Evolutionary conservation across 2,329 filamentous ascomycete genomes (phyloP).

Genomic region (Shiraia sp.): DNA sequence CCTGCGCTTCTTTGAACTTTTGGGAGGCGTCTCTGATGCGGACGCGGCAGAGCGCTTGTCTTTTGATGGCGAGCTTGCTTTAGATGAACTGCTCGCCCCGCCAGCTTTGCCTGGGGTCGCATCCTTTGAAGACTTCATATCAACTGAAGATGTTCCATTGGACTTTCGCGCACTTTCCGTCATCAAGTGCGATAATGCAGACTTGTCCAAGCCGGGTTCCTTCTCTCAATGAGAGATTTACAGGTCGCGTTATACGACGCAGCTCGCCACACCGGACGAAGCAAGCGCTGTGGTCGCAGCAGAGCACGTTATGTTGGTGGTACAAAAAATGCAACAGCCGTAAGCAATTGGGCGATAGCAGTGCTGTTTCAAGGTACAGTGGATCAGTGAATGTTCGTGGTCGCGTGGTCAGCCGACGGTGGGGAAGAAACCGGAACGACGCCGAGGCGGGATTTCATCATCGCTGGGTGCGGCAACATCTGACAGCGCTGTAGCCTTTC

Average conservation of each 20-base stretch:
- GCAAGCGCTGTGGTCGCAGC: slow-evolving; percentile 19
- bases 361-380: slow-evolving; percentile 27
- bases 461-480: slow-evolving; percentile 9
- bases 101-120: slow-evolving; percentile 32
- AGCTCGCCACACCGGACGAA: slow-evolving; percentile 24
- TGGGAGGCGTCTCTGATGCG: slow-evolving; percentile 35
- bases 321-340: slow-evolving; percentile 21
- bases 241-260: slow-evolving; percentile 31
- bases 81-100: slow-evolving; percentile 28
- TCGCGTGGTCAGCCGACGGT: slow-evolving; percentile 31
- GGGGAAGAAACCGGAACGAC: slow-evolving; percentile 25
- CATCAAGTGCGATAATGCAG: slow-evolving; percentile 42
- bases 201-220: slow-evolving; percentile 33
- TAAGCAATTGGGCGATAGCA: slow-evolving; percentile 19
- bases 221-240: slow-evolving; percentile 30
- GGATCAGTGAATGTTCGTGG: slow-evolving; percentile 30
- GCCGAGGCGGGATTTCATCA: slow-evolving; percentile 23
- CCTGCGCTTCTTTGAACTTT: slow-evolving; percentile 53
- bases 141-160: slow-evolving; percentile 43
- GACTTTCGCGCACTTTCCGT: slow-evolving; percentile 39
- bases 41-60: slow-evolving; percentile 33
- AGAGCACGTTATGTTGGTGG: slow-evolving; percentile 34
- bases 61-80: slow-evolving; percentile 33
- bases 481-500: slow-evolving; percentile 6
- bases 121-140: slow-evolving; percentile 38